Evolutionary conservation across 768 basidiomycete genomes (phyloP).

Genomic region (Hortiboletus campestris): DNA sequence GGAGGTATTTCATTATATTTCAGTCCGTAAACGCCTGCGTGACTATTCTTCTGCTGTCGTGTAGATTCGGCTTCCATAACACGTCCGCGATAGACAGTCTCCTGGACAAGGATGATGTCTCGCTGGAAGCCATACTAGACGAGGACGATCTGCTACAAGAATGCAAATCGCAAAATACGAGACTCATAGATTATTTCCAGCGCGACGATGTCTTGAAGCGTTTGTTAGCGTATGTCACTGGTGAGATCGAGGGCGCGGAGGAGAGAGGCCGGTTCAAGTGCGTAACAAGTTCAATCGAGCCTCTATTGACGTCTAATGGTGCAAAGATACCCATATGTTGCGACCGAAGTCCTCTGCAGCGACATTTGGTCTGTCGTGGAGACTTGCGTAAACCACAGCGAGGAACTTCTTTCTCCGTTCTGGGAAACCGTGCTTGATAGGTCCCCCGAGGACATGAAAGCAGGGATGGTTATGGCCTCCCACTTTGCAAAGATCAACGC

Average conservation of each 20-base stretch:
- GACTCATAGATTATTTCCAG: constrained; percentile 85
- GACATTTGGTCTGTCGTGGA: constrained; percentile 95
- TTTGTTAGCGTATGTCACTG: constrained; percentile 81
- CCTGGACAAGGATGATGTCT: constrained; percentile 85
- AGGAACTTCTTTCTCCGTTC: constrained; percentile 78
- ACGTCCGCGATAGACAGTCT: constrained; percentile 86
- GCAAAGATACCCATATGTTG: constrained; percentile 83
- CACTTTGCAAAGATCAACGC: constrained; percentile 95
- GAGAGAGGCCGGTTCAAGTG: constrained; percentile 81
- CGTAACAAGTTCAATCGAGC: constrained; percentile 30
- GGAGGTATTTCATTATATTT: constrained; percentile 38
- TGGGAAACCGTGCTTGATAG: constrained; percentile 88
- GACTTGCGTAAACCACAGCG: constrained; percentile 71
- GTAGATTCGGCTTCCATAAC: constrained; percentile 88
- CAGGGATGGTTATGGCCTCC: constrained; percentile 81
- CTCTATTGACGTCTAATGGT: constrained; percentile 6
- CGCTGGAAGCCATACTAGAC: constrained; percentile 87
- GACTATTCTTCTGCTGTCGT: constrained; percentile 8
- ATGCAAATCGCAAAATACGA: constrained; percentile 91
- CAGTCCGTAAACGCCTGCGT: background rate
- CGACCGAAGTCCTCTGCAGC: constrained; percentile 93
- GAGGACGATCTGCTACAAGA: constrained; percentile 94
- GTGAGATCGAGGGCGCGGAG: constrained; percentile 80
- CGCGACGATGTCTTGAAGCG: constrained; percentile 77
- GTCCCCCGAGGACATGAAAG: constrained; percentile 83